phyloP scores from a whole-genome alignment of 2,329 filamentous ascomycete species.

The Raffaelea arxii region DNA sequence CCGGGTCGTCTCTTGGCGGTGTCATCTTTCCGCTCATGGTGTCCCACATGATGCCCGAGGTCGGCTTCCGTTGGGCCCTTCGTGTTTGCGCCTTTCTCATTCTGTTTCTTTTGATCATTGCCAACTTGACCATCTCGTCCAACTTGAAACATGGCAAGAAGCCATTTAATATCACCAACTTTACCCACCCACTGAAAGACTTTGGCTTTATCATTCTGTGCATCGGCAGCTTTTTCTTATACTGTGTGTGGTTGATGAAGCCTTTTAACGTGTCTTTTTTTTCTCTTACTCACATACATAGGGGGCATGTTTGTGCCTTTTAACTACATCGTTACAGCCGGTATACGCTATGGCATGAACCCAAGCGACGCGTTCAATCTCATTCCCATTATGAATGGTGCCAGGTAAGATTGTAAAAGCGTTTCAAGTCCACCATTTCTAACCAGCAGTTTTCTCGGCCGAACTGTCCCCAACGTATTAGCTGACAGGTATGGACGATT shows the following conservation, averaged over 20 bases:
- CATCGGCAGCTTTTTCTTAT: neutral
- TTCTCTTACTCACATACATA: too few relatives aligned
- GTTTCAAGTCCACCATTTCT: neutral
- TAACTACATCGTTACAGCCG: neutral
- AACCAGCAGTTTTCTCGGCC: neutral
- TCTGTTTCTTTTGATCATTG: neutral
- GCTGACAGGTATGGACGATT: neutral
- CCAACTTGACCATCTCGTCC: slow-evolving; percentile 1
- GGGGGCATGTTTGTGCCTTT: neutral
- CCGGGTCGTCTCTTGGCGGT: slow-evolving; percentile 15
- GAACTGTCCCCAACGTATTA: neutral
- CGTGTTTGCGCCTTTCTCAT: neutral
- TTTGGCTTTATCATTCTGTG: neutral
- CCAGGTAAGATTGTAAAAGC: neutral
- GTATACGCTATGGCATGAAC: neutral
- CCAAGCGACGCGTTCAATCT: neutral
- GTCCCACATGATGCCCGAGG: slow-evolving; percentile 19
- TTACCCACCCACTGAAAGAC: neutral
- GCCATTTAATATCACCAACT: neutral
- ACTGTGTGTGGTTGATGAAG: neutral
- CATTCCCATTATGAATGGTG: neutral
- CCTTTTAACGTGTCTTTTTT: neutral
- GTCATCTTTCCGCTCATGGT: slow-evolving; percentile 32
- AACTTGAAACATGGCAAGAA: neutral
- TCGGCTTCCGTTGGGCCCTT: slow-evolving; percentile 1